These are phyloP conservation scores for Centaurea solstitialis DNA, from an alignment of 129 eudicot species.

Conservation along the genomic window DNA sequence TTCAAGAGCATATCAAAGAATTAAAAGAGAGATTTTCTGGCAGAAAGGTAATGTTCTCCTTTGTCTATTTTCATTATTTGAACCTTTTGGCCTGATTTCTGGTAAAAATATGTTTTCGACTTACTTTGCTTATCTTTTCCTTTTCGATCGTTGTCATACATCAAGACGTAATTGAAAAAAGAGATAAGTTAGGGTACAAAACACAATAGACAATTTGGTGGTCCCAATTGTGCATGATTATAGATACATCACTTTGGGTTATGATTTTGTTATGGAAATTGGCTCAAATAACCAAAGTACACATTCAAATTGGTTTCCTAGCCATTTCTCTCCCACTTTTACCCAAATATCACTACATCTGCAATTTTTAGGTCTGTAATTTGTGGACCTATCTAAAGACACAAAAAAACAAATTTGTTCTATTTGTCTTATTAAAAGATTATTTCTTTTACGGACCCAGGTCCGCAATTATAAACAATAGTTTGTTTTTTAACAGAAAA, in stretches of 20 bases:
- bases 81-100: background rate
- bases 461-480: no score
- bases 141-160: background rate
- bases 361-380: no score
- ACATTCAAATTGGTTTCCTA: no score
- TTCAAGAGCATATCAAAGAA: conserved; percentile 76
- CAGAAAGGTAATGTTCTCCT: conserved; percentile 63
- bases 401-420: no score
- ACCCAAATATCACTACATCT: no score
- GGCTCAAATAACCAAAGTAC: no score
- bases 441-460: no score
- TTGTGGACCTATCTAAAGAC: no score
- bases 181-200: background rate
- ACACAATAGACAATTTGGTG: background rate
- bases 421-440: no score
- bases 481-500: no score
- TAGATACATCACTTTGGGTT: background rate
- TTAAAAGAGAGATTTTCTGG: conserved; percentile 83
- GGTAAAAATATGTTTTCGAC: background rate
- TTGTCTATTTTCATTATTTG: background rate
- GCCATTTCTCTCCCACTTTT: no score
- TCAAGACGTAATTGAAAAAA: background rate
- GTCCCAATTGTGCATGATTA: background rate
- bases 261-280: background rate
- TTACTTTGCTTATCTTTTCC: background rate